A percentile compares a stretch with the other conserved stretches of the same genome.
These are phyloP conservation scores for Daldinia caldariorum DNA, from an alignment of 495 filamentous ascomycete species.

Conservation along the genomic window DNA sequence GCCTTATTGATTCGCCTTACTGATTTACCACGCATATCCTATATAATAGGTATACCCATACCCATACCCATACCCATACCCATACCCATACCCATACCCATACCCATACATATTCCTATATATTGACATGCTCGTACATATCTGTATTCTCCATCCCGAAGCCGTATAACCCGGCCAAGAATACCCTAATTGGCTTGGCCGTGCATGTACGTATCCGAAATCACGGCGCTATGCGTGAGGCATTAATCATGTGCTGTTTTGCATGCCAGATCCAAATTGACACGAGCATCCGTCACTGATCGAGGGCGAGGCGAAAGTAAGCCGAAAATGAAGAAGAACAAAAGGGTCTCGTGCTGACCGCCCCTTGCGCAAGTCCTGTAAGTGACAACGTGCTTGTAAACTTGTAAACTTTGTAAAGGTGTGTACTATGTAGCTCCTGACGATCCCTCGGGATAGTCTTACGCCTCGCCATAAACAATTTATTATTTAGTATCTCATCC, in stretches of 20 bases:
- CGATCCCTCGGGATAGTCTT: constrained; percentile 30
- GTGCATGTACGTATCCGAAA: not conserved
- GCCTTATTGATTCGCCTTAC: not conserved
- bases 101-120: not conserved
- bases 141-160: not conserved
- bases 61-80: constrained; percentile 3
- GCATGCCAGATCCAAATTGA: constrained; percentile 23
- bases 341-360: constrained; percentile 27
- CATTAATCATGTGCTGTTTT: constrained; percentile 36
- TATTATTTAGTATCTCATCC: not conserved
- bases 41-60: no score
- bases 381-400: constrained; percentile 18
- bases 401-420: constrained; percentile 19
- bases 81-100: constrained; percentile 5
- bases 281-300: constrained; percentile 28
- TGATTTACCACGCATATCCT: constrained; percentile 1
- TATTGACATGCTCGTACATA: not conserved
- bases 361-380: constrained; percentile 35
- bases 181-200: constrained; percentile 22
- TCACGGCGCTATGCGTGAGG: constrained; percentile 28
- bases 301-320: constrained; percentile 18
- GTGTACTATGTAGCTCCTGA: constrained; percentile 36
- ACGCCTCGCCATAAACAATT: constrained; percentile 20
- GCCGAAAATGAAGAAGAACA: constrained; percentile 6
- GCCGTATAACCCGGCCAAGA: constrained; percentile 10